Evolutionary conservation across 176 grass and related monocot species (phyloP).

Genomic region (Paspalum vaginatum): DNA sequence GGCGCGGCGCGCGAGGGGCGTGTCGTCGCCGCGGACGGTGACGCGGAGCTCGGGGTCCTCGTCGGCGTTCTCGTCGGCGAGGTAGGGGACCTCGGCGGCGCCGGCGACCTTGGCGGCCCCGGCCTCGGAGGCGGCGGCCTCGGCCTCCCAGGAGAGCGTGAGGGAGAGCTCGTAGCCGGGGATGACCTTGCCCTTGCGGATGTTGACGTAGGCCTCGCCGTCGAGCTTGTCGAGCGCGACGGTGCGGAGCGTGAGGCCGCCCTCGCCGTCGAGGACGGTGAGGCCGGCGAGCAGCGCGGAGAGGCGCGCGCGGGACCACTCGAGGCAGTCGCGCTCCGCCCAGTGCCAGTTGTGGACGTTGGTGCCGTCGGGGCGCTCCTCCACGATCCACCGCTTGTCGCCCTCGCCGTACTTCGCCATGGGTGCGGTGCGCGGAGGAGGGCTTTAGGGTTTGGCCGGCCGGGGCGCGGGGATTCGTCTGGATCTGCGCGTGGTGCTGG

Average conservation of each 20-base stretch:
- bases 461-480: slow-evolving; percentile 12
- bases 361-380: slow-evolving; percentile 85
- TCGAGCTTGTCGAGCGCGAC: slow-evolving; percentile 82
- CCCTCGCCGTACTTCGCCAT: slow-evolving; percentile 97
- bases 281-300: slow-evolving; percentile 66
- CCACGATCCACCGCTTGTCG: slow-evolving; percentile 97
- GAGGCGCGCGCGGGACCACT: slow-evolving; percentile 83
- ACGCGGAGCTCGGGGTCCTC: slow-evolving; percentile 90
- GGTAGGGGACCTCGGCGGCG: slow-evolving; percentile 82
- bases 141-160: slow-evolving; percentile 84
- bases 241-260: slow-evolving; percentile 69
- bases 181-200: slow-evolving; percentile 97
- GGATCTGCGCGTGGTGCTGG: slow-evolving; percentile 44
- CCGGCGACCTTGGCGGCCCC: slow-evolving; percentile 61
- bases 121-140: slow-evolving; percentile 49
- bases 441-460: slow-evolving; percentile 43
- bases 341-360: slow-evolving; percentile 99
- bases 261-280: slow-evolving; percentile 81
- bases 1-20: slow-evolving; percentile 67
- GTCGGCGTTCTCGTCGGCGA: slow-evolving; percentile 92
- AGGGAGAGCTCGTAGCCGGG: slow-evolving; percentile 90
- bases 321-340: slow-evolving; percentile 91
- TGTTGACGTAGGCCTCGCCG: slow-evolving; percentile 96
- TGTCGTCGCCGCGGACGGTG: slow-evolving; percentile 75
- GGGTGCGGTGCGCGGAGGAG: neutral